Evolutionary conservation across 202 grass and related monocot species (phyloP), one percentile per base, ranked within the genome.

Genomic region (Panicum hallii): DNA sequence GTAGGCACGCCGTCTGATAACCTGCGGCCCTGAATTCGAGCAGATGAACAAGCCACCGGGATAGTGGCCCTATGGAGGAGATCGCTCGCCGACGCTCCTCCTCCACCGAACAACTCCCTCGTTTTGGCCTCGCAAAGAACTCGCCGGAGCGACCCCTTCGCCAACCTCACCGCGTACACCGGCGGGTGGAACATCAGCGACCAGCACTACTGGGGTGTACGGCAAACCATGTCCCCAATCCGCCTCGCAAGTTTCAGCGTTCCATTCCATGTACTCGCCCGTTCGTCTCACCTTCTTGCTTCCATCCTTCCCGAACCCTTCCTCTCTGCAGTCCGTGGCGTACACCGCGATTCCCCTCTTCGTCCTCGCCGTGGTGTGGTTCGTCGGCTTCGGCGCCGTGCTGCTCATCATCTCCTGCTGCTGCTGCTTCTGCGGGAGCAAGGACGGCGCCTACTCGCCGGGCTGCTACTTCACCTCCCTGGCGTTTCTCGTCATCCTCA

Each of bases 171-270:
- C 67, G 61, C 56, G 63, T 99, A 99, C 84, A 86, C 20, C 16
- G 93, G 90, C 42, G 97, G 97, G 74, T 99, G 97, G 97, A 96
- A 99, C 81, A 99, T 99, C 69, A 99, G 93, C 11, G 63, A 91
- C 14, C 0, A 32, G 0, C 93, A 95, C 77, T 99, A 99, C 90
- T 99, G 91, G 96, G 91, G 93, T 84, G 96, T 99, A 82, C 57
- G 87, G 12, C 34, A 16, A 1, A 89, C 40, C 4, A 36, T 7
- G 22, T 13, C 26, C 46, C 36, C 36, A 38, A 38, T 38, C 36
- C 36, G 2, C 6, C 4, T 32, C 11, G 11, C 12, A 30, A 58
- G 17, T 11, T 5, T 23, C 16, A 74, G 6, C 6, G 10, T 78
- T 80, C 0, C 7, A 22, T 78, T 80, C 0, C 19, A 22, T 57